Percentiles rank a stretch among this genome's conserved stretches.
Evolutionary conservation across 2,329 filamentous ascomycete genomes (phyloP).

Genomic region (Fusarium pseudograminearum): DNA sequence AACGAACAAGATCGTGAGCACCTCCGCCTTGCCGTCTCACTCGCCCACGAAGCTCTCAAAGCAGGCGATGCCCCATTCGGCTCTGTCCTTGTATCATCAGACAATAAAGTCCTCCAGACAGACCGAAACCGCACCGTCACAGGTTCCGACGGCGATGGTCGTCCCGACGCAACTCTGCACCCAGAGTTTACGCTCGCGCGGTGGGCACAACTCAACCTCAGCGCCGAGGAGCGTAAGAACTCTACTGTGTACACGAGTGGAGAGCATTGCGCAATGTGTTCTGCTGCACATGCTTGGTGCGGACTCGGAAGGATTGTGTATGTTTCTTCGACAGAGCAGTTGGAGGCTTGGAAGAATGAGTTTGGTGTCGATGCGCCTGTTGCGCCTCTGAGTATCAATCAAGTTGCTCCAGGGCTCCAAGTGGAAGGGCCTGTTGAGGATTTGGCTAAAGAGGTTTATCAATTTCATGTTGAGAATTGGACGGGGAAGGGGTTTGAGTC

Average conservation of each 20-base stretch:
- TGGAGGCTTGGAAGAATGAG: slow-evolving; percentile 47
- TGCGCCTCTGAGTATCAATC: slow-evolving; percentile 45
- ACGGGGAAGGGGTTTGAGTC: slow-evolving; percentile 28
- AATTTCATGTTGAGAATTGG: slow-evolving; percentile 45
- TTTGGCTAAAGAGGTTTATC: slow-evolving; percentile 48
- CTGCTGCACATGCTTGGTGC: slow-evolving; percentile 52
- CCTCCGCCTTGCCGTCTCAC: slow-evolving; percentile 44
- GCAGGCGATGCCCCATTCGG: slow-evolving; percentile 55
- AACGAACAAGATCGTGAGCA: slow-evolving; percentile 27
- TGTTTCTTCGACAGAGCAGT: slow-evolving; percentile 49
- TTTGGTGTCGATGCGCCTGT: slow-evolving; percentile 43
- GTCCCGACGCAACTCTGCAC: slow-evolving; percentile 51
- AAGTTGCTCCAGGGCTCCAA: slow-evolving; percentile 47
- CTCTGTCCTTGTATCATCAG: slow-evolving; percentile 51
- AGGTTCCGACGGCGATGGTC: slow-evolving; percentile 43
- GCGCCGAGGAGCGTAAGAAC: slow-evolving; percentile 55
- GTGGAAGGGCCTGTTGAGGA: slow-evolving; percentile 50
- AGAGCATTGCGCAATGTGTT: slow-evolving; percentile 56
- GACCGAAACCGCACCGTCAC: slow-evolving; percentile 54
- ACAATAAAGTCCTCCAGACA: slow-evolving; percentile 46
- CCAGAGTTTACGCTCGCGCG: slow-evolving; percentile 54
- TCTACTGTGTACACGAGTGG: slow-evolving; percentile 54
- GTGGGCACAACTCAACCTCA: slow-evolving; percentile 53
- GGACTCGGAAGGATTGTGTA: slow-evolving; percentile 54
- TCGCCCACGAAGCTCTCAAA: slow-evolving; percentile 53